Conservation (phyloP, 345 rosid genomes). For the Excoecaria agallocha region DNA sequence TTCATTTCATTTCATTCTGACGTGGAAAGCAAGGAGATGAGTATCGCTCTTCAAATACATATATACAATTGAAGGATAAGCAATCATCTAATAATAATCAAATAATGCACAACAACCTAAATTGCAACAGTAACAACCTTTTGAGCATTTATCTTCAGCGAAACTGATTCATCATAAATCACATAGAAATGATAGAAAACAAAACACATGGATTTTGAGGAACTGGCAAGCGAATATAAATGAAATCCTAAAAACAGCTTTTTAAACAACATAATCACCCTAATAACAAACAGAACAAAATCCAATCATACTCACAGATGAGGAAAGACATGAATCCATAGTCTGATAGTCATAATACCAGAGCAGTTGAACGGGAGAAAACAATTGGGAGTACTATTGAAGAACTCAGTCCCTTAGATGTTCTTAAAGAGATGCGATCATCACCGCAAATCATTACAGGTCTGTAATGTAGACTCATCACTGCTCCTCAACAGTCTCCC, state of each 20-base stretch:
- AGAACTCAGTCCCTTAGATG: slow-evolving; percentile 27
- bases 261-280: not conserved
- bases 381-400: slow-evolving; percentile 4
- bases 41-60: no score
- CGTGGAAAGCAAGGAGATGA: no score
- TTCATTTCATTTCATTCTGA: no score
- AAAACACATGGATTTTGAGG: not conserved
- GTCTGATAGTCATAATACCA: not conserved
- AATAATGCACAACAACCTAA: not conserved
- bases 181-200: not conserved
- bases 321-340: not conserved
- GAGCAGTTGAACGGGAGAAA: not conserved
- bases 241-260: not conserved
- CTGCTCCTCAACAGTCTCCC: not conserved
- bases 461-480: slow-evolving; percentile 18
- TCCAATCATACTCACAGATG: not conserved
- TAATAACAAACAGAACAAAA: not conserved
- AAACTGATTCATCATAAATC: not conserved
- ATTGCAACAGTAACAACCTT: no score
- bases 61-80: not conserved
- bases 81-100: not conserved
- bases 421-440: slow-evolving; percentile 20
- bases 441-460: slow-evolving; percentile 23
- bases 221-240: not conserved
- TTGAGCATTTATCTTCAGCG: no score